Percentiles rank a stretch among this genome's conserved stretches.
These are phyloP conservation scores for Solanum aculeatissimum DNA, from an alignment of 305 asterid genomes.

Conservation along the genomic window DNA sequence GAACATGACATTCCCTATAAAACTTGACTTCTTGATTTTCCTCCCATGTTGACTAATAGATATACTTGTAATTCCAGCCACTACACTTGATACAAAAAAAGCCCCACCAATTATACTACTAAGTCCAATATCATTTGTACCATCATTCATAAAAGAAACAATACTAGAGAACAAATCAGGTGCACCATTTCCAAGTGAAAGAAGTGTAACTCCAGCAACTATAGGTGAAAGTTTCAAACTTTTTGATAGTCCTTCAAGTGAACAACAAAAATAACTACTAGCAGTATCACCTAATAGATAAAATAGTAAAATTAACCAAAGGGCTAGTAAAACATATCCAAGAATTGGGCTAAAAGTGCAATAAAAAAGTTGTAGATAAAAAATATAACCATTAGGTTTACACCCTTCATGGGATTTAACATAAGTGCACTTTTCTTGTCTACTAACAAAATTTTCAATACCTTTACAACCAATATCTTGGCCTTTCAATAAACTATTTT, in stretches of 20 bases:
- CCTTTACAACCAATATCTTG: conserved; percentile 1
- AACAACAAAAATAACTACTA: conserved; percentile 7
- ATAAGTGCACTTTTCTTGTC: conserved; percentile 1
- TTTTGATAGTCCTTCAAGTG: conserved; percentile 6
- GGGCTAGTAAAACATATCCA: neutral
- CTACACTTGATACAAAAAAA: neutral
- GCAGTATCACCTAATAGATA: conserved; percentile 10
- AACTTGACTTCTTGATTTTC: neutral
- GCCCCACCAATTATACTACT: conserved; percentile 8
- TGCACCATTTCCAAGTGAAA: conserved; percentile 12
- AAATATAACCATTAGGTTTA: conserved; percentile 5
- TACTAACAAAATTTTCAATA: neutral
- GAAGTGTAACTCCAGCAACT: conserved; percentile 8
- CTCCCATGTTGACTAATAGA: neutral
- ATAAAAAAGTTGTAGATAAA: conserved; percentile 8
- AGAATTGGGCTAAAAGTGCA: neutral
- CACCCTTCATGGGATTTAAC: conserved; percentile 2
- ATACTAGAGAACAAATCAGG: conserved; percentile 8
- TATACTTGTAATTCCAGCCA: conserved; percentile 6
- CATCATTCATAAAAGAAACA: conserved; percentile 1
- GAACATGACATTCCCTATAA: neutral
- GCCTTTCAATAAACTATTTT: neutral
- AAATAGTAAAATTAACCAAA: conserved; percentile 4
- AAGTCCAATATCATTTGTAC: conserved; percentile 5
- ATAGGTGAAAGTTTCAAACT: conserved; percentile 5